Base-by-base conservation (phyloP, 768 basidiomycete genomes). In the Coprinopsis cinerea region DNA sequence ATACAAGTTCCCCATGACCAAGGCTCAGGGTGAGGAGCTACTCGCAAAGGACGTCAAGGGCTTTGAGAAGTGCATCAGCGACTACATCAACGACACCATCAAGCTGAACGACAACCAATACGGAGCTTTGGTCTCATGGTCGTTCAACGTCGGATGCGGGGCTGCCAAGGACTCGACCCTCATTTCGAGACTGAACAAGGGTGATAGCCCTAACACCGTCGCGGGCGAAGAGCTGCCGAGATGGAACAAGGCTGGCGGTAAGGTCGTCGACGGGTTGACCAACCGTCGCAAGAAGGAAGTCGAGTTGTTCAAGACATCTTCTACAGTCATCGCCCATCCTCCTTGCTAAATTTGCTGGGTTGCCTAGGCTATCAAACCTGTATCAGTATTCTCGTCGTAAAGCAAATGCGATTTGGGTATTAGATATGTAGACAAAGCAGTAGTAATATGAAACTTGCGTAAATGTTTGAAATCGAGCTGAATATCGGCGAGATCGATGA, bases 1-100 rank as follows among this genome's bases (percentile, higher is more conserved):
- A 6, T 67, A 62, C 53, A 40, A 57, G 23, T 68, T 68, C 62
- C 66, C 68, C 1, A 56, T 69, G 36, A 65, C 64, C 37, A 59
- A 60, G 41, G 52, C 61, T 15, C 56, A 54, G 6, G 67, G 67
- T 9, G 50, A 62, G n/a, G 46, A 57, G 15, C 66, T 69, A 26
- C 58, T 69, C 34, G 43, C 51, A 26, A 51, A 55, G 18, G 67
- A 67, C 47, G 39, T 65, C 34, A 18, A 10, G 56, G 51, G 51
- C 17, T 60, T 52, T 47, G 50, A 54, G 9, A 53, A 55, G 22
- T 68, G 66, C 55, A 51, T 67, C 43, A 44, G 56, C 36, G 53
- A 51, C 15, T 54, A 59, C n/a, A 56, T 67, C 46, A 52, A 34
- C 25, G 48, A 56, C 40, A 51, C 32, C 28, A 57, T 67, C 18